Conservation (phyloP, 2,329 filamentous ascomycete species). For the Epichloe brachyelytri region DNA sequence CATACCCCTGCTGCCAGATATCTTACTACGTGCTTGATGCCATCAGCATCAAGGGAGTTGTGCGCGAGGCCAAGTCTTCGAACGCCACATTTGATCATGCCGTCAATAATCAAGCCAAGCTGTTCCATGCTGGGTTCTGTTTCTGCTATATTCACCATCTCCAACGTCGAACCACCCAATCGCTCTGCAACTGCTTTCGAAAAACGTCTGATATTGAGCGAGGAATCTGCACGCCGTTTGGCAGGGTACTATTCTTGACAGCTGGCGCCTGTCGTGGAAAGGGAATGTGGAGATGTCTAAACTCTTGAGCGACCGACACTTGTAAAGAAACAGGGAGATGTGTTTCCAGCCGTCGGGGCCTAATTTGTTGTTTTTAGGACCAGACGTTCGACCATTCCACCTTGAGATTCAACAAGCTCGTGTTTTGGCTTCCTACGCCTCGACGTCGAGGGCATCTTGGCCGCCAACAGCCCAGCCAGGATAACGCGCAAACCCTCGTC, state of each 20-base stretch:
- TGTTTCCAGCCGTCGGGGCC: slow-evolving; percentile 83
- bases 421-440: slow-evolving; percentile 35
- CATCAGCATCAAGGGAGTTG: slow-evolving; percentile 63
- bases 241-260: slow-evolving; percentile 16
- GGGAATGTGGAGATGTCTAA: slow-evolving; percentile 77
- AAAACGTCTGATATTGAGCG: slow-evolving; percentile 39
- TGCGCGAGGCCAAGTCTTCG: slow-evolving; percentile 71
- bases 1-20: slow-evolving; percentile 69
- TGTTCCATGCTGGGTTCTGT: slow-evolving; percentile 61
- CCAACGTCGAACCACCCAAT: slow-evolving; percentile 60
- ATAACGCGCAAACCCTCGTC: slow-evolving; percentile 82
- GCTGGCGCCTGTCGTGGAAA: slow-evolving; percentile 44
- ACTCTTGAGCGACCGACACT: slow-evolving; percentile 74
- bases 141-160: slow-evolving; percentile 72
- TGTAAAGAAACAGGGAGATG: slow-evolving; percentile 77
- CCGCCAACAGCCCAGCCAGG: slow-evolving; percentile 71
- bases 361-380: slow-evolving; percentile 89
- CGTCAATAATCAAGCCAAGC: slow-evolving; percentile 67
- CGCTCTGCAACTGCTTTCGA: slow-evolving; percentile 65
- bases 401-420: slow-evolving; percentile 32
- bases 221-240: slow-evolving; percentile 22
- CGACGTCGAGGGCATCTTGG: slow-evolving; percentile 48
- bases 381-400: slow-evolving; percentile 73
- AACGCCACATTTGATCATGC: slow-evolving; percentile 64
- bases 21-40: slow-evolving; percentile 60